Conservation (phyloP, 2,329 filamentous ascomycete genomes). For the Ramichloridium luteum region DNA sequence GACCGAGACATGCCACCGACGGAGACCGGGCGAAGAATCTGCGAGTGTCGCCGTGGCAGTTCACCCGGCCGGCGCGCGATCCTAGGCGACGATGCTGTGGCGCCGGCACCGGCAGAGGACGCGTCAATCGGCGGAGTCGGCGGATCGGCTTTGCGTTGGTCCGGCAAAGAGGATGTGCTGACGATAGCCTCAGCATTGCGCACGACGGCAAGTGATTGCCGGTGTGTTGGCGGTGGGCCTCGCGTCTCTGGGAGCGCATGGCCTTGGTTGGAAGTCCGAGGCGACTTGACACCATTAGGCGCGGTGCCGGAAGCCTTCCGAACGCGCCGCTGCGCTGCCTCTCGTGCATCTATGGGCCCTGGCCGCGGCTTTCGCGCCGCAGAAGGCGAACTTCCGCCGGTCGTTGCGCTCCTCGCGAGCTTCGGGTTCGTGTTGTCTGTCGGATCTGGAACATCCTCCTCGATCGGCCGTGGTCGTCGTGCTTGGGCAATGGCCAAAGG, state of each 20-base stretch:
- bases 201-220: conserved; percentile 26
- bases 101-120: background rate
- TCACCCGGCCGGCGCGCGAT: conserved; percentile 26
- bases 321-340: conserved; percentile 20
- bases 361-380: conserved; percentile 33
- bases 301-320: conserved; percentile 24
- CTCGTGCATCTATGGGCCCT: conserved; percentile 16
- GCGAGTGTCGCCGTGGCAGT: conserved; percentile 44
- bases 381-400: conserved; percentile 35
- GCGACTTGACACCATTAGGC: conserved; percentile 11
- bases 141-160: conserved; percentile 12
- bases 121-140: too few relatives aligned
- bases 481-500: conserved; percentile 73
- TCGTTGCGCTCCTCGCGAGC: conserved; percentile 57
- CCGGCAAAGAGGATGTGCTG: conserved; percentile 25
- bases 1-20: conserved; percentile 49
- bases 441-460: conserved; percentile 50
- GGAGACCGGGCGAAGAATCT: conserved; percentile 41
- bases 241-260: conserved; percentile 1
- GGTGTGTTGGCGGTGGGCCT: conserved; percentile 23
- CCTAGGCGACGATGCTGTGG: conserved; percentile 26
- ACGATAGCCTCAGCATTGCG: conserved; percentile 18
- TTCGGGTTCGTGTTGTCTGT: conserved; percentile 41
- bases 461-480: conserved; percentile 55
- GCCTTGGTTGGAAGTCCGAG: conserved; percentile 11